Evolutionary conservation across 192 early-diverging fungal genomes (phyloP).

Genomic region (Chytriomyces hyalinus): DNA sequence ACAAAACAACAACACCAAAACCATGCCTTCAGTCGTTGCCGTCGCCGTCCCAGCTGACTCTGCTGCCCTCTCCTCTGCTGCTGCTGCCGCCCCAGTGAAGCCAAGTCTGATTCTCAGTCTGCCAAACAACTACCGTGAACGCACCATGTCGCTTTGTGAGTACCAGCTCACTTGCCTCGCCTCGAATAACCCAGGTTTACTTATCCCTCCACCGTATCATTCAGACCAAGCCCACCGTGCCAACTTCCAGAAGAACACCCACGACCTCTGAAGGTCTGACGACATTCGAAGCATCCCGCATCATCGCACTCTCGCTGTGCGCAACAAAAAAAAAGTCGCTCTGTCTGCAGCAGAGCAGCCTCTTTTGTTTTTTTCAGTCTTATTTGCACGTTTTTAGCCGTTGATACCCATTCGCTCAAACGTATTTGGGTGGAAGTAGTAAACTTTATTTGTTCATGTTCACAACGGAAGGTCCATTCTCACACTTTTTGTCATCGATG

Average conservation of each 20-base stretch:
- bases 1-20: not conserved
- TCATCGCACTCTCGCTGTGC: not conserved
- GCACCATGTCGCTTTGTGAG: not conserved
- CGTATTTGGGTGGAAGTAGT: not conserved
- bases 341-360: not conserved
- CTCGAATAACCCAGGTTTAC: too few species aligned
- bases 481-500: not conserved
- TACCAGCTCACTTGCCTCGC: too few species aligned
- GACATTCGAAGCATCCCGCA: not conserved
- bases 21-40: not conserved
- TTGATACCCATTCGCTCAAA: not conserved
- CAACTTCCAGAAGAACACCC: not conserved
- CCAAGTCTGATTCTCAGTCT: not conserved
- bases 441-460: too few species aligned
- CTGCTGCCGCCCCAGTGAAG: not conserved
- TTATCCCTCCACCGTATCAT: too few species aligned
- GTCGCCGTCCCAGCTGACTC: not conserved
- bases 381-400: not conserved
- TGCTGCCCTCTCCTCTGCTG: not conserved
- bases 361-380: not conserved
- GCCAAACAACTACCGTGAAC: not conserved
- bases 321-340: too few species aligned
- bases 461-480: not conserved
- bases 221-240: not conserved
- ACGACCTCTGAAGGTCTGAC: not conserved